A percentile compares a stretch with the other conserved stretches of the same genome.
Evolutionary conservation across 192 early-diverging fungal species (phyloP).

Genomic region (Backusella macrospora): DNA sequence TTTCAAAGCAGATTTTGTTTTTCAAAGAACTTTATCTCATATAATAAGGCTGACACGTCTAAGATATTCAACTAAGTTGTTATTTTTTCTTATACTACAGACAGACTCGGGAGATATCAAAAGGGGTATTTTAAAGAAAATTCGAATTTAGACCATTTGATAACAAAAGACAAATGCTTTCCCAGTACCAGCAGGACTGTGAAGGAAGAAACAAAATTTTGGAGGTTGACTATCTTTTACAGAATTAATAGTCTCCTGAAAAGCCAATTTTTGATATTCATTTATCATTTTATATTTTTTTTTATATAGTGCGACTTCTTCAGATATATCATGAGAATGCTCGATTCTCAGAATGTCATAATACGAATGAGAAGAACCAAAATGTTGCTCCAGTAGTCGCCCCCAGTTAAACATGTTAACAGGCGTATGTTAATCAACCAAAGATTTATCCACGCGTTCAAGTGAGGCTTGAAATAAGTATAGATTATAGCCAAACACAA

Average conservation of each 20-base stretch:
- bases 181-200: conserved; percentile 8
- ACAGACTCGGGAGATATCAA: background rate
- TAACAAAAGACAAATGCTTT: background rate
- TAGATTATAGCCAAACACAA: too few species aligned
- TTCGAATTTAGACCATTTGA: background rate
- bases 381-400: background rate
- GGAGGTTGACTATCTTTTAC: background rate
- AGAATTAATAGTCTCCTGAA: background rate
- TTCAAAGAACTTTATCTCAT: conserved; percentile 17
- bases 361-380: background rate
- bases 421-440: background rate
- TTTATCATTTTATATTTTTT: background rate
- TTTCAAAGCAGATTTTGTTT: conserved; percentile 9
- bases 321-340: background rate
- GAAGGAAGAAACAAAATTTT: background rate
- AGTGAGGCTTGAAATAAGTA: background rate
- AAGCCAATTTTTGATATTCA: background rate
- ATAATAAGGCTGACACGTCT: background rate
- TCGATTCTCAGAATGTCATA: background rate
- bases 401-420: background rate
- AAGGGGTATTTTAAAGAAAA: background rate
- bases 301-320: background rate
- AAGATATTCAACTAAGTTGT: background rate
- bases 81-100: conserved; percentile 5
- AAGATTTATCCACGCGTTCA: background rate